A percentile compares a stretch with the other conserved stretches of the same genome.
These are phyloP conservation scores for Herpetomonas muscarum DNA, from an alignment of 208 protist genomes.

Conservation along the genomic window DNA sequence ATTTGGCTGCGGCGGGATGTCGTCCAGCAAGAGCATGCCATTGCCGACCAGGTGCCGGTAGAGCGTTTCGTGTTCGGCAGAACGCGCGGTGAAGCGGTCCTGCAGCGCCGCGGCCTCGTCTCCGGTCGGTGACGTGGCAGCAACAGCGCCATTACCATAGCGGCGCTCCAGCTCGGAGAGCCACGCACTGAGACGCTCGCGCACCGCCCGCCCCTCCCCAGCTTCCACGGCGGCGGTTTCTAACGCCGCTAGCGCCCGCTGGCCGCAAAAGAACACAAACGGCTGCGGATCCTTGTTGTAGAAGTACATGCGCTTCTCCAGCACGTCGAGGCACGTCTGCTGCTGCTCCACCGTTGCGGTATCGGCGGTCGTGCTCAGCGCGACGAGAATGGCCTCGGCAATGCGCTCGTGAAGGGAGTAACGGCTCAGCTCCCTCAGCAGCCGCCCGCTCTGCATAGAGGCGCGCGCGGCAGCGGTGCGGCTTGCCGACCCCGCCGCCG, in stretches of 20 bases:
- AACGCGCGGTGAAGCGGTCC: slow-evolving; percentile 1
- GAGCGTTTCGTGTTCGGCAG: neutral
- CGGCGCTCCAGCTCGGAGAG: slow-evolving; percentile 33
- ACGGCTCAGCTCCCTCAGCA: slow-evolving; percentile 75
- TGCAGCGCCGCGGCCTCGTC: slow-evolving; percentile 6
- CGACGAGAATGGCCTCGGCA: slow-evolving; percentile 59
- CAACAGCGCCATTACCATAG: neutral
- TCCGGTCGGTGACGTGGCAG: neutral
- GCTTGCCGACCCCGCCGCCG: neutral
- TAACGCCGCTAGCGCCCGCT: slow-evolving; percentile 15
- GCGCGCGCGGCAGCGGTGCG: slow-evolving; percentile 46
- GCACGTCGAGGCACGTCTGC: slow-evolving; percentile 47
- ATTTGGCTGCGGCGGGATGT: slow-evolving; percentile 14
- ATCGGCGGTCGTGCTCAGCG: slow-evolving; percentile 40
- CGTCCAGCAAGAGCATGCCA: slow-evolving; percentile 17
- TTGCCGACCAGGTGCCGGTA: neutral
- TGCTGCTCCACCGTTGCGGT: slow-evolving; percentile 3
- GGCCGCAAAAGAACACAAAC: slow-evolving; percentile 46
- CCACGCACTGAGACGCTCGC: slow-evolving; percentile 38
- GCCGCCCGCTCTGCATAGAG: slow-evolving; percentile 71
- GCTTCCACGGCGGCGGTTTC: neutral
- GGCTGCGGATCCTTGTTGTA: slow-evolving; percentile 75
- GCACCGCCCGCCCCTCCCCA: neutral
- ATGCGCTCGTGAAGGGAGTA: slow-evolving; percentile 84
- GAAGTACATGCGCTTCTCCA: slow-evolving; percentile 83